Evolutionary conservation across 2,329 filamentous ascomycete genomes (phyloP).

Genomic region (Xenoacremonium recifei): DNA sequence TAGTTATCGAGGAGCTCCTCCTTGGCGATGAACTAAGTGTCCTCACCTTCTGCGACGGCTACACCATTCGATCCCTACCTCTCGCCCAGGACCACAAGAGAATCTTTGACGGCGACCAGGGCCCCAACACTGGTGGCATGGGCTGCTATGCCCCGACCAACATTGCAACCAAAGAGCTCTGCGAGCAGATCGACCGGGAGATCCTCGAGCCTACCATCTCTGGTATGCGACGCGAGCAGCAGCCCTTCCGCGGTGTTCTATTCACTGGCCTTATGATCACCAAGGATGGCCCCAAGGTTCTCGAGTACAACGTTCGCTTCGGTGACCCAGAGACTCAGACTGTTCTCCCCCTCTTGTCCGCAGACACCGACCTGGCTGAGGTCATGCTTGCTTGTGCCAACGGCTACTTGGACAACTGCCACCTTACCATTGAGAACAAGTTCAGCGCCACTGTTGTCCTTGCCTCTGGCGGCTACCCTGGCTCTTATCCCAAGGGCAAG

Average conservation of each 20-base stretch:
- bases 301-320: constrained; percentile 93
- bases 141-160: constrained; percentile 93
- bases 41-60: constrained; percentile 87
- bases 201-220: constrained; percentile 88
- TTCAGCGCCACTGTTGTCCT: constrained; percentile 93
- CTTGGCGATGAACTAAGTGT: constrained; percentile 91
- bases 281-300: constrained; percentile 71
- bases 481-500: constrained; percentile 77
- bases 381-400: constrained; percentile 84
- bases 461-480: constrained; percentile 88
- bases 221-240: constrained; percentile 80
- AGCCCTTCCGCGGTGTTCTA: constrained; percentile 70
- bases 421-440: constrained; percentile 64
- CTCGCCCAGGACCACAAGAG: constrained; percentile 97
- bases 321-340: constrained; percentile 92
- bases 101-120: constrained; percentile 84
- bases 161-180: constrained; percentile 71
- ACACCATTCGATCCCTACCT: constrained; percentile 77
- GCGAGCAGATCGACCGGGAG: constrained; percentile 73
- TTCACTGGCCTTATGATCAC: constrained; percentile 97
- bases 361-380: constrained; percentile 80
- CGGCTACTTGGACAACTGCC: constrained; percentile 68
- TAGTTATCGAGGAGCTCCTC: constrained; percentile 94
- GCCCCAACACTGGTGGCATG: constrained; percentile 96
- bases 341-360: constrained; percentile 72